Conservation (phyloP, 352 stramenopile species). For the Globisporangium cylindrosporum region DNA sequence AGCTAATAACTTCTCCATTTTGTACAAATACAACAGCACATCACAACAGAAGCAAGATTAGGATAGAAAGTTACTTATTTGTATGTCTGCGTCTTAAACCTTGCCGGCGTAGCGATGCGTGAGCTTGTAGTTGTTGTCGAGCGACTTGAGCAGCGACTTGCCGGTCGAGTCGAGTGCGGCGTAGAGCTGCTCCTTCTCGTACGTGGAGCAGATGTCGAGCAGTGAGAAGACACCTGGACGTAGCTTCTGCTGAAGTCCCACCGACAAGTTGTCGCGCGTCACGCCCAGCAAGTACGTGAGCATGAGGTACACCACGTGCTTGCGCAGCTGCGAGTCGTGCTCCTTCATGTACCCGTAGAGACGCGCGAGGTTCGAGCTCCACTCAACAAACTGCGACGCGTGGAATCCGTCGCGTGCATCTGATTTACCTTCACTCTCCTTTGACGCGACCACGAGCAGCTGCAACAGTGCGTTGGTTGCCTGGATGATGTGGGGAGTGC, state of each 20-base stretch:
- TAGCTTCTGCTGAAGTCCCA: conserved; percentile 64
- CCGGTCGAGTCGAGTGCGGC: conserved; percentile 72
- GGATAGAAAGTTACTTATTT: not conserved
- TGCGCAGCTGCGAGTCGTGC: conserved; percentile 72
- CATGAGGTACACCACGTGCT: conserved; percentile 84
- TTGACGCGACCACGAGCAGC: conserved; percentile 40
- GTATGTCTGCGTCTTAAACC: conserved; percentile 43
- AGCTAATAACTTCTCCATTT: not conserved
- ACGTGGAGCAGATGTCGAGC: conserved; percentile 80
- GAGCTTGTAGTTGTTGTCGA: conserved; percentile 86
- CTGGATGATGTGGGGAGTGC: conserved; percentile 63
- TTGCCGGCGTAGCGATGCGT: conserved; percentile 85
- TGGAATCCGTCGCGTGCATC: not conserved
- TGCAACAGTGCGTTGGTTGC: conserved; percentile 65
- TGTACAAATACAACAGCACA: conserved; percentile 11
- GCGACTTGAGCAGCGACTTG: conserved; percentile 83
- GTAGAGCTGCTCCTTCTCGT: conserved; percentile 86
- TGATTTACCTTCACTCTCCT: not conserved
- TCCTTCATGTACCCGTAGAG: conserved; percentile 87
- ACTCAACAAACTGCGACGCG: conserved; percentile 36
- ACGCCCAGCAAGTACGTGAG: conserved; percentile 63
- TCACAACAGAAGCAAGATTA: conserved; percentile 8
- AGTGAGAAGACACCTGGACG: conserved; percentile 73
- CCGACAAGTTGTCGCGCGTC: conserved; percentile 53
- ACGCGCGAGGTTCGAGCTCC: conserved; percentile 81